These are phyloP conservation scores for Camelina laxa DNA, from an alignment of 345 rosid species.

Conservation along the genomic window DNA sequence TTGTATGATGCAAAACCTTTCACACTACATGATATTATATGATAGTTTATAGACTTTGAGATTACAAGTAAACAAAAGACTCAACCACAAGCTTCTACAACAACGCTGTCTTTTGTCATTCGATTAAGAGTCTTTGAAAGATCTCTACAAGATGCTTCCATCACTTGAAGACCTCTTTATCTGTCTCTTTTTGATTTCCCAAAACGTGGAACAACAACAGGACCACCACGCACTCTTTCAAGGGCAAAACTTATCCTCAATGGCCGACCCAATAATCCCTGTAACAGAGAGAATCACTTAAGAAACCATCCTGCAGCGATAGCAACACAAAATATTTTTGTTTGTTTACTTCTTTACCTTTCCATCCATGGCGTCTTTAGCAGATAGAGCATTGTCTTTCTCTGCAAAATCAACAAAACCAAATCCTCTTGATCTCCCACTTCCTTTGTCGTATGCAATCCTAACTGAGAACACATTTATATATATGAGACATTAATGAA, in stretches of 20 bases:
- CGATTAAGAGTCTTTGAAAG: slow-evolving; percentile 5
- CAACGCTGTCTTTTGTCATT: not conserved
- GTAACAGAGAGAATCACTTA: slow-evolving; percentile 25
- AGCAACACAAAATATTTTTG: not conserved
- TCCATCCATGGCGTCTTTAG: slow-evolving; percentile 95
- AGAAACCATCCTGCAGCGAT: not conserved
- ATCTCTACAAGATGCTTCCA: not conserved
- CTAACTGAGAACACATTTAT: slow-evolving; percentile 53
- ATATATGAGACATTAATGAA: not conserved
- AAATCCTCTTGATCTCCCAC: slow-evolving; percentile 87
- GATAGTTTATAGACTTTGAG: not conserved
- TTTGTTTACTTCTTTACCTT: slow-evolving; percentile 50
- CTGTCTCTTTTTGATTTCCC: slow-evolving; percentile 36
- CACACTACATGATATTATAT: slow-evolving; percentile 9
- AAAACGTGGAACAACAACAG: slow-evolving; percentile 77
- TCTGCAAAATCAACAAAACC: slow-evolving; percentile 81
- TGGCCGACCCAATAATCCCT: slow-evolving; percentile 88
- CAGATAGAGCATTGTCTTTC: slow-evolving; percentile 60
- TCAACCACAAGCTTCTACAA: not conserved
- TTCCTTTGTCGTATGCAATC: slow-evolving; percentile 72
- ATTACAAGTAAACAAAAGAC: slow-evolving; percentile 4
- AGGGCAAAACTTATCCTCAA: slow-evolving; percentile 77
- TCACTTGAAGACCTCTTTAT: slow-evolving; percentile 28
- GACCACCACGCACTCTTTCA: slow-evolving; percentile 77
- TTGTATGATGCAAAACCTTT: not conserved